Conservation (phyloP, 176 grass and related monocot genomes). For the Oryza australiensis region DNA sequence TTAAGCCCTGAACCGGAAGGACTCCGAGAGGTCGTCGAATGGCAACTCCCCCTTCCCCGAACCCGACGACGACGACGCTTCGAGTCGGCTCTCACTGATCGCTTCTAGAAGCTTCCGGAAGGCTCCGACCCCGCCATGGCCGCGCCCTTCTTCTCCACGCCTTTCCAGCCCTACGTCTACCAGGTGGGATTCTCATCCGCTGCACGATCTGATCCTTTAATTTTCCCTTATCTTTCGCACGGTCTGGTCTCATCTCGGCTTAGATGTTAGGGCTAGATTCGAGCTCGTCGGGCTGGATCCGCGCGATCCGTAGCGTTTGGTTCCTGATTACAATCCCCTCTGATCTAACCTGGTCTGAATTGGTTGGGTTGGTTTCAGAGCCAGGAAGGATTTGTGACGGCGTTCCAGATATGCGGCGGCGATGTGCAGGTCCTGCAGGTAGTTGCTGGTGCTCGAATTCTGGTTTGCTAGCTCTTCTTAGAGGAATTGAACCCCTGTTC, state of each 20-base stretch:
- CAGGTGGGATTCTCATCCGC: constrained; percentile 50
- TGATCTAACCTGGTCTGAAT: constrained; percentile 36
- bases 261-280: constrained; percentile 37
- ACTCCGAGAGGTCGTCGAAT: constrained; percentile 24
- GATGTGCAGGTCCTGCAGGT: constrained; percentile 97
- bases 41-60: constrained; percentile 25
- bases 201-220: constrained; percentile 19
- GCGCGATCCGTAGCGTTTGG: constrained; percentile 8
- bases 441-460: constrained; percentile 24
- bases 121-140: constrained; percentile 59
- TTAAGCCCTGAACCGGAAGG: background rate
- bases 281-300: constrained; percentile 41
- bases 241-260: background rate
- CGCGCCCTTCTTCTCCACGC: constrained; percentile 85
- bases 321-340: background rate
- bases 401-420: constrained; percentile 94
- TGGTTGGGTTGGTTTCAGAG: constrained; percentile 45
- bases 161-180: constrained; percentile 96
- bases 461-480: background rate
- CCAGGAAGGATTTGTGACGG: constrained; percentile 64
- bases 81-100: constrained; percentile 33
- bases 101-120: constrained; percentile 50
- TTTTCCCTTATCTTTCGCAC: background rate
- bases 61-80: constrained; percentile 17
- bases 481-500: background rate